Evolutionary conservation across 2,329 filamentous ascomycete species (phyloP).

Genomic region (Clarireedia sp.): DNA sequence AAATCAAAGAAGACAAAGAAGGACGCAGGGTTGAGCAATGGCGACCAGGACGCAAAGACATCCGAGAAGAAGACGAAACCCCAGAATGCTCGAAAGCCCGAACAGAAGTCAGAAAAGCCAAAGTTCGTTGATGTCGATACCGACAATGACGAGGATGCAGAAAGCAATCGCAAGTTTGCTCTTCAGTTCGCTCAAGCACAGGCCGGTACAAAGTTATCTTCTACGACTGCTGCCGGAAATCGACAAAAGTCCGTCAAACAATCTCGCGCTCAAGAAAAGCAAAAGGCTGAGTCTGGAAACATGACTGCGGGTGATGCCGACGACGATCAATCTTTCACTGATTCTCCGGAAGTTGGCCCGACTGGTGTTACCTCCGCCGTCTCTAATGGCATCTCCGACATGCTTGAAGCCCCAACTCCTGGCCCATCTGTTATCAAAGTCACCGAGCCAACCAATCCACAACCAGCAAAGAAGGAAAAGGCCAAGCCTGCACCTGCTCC

Average conservation of each 20-base stretch:
- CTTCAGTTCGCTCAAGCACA: conserved; percentile 63
- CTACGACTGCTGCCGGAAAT: conserved; percentile 43
- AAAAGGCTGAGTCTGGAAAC: conserved; percentile 33
- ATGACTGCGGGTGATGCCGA: conserved; percentile 66
- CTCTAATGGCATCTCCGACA: conserved; percentile 64
- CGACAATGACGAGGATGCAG: conserved; percentile 46
- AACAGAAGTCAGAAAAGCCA: conserved; percentile 1
- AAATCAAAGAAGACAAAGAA: conserved; percentile 24
- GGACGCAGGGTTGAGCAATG: conserved; percentile 19
- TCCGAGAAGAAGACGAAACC: conserved; percentile 20
- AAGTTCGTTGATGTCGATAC: conserved; percentile 10
- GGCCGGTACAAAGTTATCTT: conserved; percentile 50
- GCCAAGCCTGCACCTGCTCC: conserved; percentile 50
- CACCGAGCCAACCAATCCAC: conserved; percentile 54
- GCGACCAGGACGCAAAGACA: conserved; percentile 19
- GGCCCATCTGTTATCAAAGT: conserved; percentile 72
- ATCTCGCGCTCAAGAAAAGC: conserved; percentile 48
- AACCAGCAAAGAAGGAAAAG: conserved; percentile 54
- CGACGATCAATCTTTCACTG: conserved; percentile 66
- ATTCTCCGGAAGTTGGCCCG: conserved; percentile 55
- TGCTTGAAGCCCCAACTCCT: conserved; percentile 68
- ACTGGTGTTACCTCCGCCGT: conserved; percentile 35
- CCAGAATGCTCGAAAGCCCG: background rate
- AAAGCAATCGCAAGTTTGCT: conserved; percentile 65
- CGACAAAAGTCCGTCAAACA: conserved; percentile 59